Percentiles rank a stretch among this genome's conserved stretches.
phyloP scores from a whole-genome alignment of 805 yeast genomes.

The Wickerhamiella cacticola region DNA sequence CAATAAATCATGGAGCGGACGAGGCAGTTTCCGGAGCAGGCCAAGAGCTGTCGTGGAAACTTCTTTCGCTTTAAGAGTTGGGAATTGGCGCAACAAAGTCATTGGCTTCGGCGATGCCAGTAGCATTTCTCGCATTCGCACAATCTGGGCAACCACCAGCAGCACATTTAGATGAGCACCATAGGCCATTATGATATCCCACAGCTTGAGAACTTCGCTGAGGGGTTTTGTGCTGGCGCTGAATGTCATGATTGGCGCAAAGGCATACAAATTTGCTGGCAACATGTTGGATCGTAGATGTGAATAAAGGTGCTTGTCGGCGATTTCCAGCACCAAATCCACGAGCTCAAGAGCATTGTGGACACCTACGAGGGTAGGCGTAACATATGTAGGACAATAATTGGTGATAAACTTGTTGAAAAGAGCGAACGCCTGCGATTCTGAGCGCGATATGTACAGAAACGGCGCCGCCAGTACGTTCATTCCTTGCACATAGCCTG shows the following conservation, averaged over 20 bases:
- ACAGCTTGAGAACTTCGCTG: constrained; percentile 56
- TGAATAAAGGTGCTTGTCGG: constrained; percentile 59
- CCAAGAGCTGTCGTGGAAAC: constrained; percentile 69
- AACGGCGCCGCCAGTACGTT: constrained; percentile 79
- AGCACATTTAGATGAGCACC: constrained; percentile 81
- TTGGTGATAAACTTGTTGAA: constrained; percentile 48
- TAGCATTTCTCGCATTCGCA: constrained; percentile 53
- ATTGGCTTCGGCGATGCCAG: constrained; percentile 55
- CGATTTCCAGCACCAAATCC: constrained; percentile 56
- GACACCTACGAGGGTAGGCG: constrained; percentile 68
- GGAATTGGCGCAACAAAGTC: constrained; percentile 60
- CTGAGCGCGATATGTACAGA: constrained; percentile 60
- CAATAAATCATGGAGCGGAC: constrained; percentile 47
- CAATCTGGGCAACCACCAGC: constrained; percentile 71
- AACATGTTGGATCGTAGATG: constrained; percentile 51
- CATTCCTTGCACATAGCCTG: constrained; percentile 67
- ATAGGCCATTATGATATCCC: constrained; percentile 88
- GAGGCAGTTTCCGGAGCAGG: constrained; percentile 64
- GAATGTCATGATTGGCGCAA: constrained; percentile 57
- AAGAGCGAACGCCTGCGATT: constrained; percentile 72
- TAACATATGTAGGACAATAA: constrained; percentile 66
- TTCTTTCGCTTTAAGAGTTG: constrained; percentile 56
- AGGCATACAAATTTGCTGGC: constrained; percentile 77
- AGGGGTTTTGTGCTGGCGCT: constrained; percentile 85
- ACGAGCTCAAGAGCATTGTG: constrained; percentile 62